Evolutionary conservation across 768 basidiomycete genomes (phyloP).

Genomic region (Suillus discolor): DNA sequence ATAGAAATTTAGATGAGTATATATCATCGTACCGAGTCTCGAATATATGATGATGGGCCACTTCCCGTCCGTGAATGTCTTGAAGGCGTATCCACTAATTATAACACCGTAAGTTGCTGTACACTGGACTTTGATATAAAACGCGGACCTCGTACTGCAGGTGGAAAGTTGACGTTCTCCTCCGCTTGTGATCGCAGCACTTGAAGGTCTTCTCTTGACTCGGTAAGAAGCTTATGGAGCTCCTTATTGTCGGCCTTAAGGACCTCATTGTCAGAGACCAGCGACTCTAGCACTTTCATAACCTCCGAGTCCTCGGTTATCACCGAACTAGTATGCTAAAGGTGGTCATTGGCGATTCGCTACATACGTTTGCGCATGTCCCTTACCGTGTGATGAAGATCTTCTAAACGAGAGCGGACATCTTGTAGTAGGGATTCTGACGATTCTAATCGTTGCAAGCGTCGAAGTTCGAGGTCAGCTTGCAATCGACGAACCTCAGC

Average conservation of each 20-base stretch:
- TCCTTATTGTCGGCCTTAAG: slow-evolving; percentile 83
- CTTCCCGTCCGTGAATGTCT: slow-evolving; percentile 46
- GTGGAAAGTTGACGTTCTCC: slow-evolving; percentile 60
- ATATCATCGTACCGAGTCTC: slow-evolving; percentile 45
- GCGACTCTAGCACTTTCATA: slow-evolving; percentile 72
- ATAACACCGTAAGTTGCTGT: slow-evolving; percentile 3
- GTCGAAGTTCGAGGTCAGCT: slow-evolving; percentile 61
- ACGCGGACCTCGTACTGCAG: slow-evolving; percentile 45
- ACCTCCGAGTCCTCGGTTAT: slow-evolving; percentile 57
- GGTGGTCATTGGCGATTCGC: slow-evolving; percentile 14
- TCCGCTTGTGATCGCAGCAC: slow-evolving; percentile 73
- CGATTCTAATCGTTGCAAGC: slow-evolving; percentile 60
- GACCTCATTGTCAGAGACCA: slow-evolving; percentile 84
- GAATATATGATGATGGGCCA: slow-evolving; percentile 44
- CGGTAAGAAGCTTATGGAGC: slow-evolving; percentile 69
- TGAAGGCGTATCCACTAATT: slow-evolving; percentile 35
- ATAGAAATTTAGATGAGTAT: slow-evolving; percentile 28
- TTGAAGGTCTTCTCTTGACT: slow-evolving; percentile 77
- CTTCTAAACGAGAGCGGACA: slow-evolving; percentile 62
- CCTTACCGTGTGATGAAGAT: slow-evolving; percentile 60
- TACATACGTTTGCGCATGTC: slow-evolving; percentile 12
- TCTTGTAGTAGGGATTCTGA: slow-evolving; percentile 70
- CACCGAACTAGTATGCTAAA: slow-evolving; percentile 41
- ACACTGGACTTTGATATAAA: not conserved
- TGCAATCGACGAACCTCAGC: slow-evolving; percentile 65